Conservation (phyloP, 208 protist genomes). For the Trypanosoma mega region DNA sequence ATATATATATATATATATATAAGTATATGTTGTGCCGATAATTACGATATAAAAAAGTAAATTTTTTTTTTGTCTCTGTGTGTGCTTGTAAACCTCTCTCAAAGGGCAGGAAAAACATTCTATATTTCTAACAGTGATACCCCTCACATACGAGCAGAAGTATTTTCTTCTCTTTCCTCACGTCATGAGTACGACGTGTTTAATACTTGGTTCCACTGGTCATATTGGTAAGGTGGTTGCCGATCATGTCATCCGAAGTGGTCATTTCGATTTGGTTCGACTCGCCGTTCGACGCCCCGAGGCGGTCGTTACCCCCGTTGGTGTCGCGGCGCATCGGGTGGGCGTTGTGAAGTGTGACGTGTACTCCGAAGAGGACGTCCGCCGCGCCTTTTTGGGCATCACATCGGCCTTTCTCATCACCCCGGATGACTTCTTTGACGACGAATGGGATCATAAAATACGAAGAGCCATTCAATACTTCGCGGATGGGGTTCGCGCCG, state of each 20-base stretch:
- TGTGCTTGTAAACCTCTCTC: too few species aligned
- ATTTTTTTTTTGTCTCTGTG: too few species aligned
- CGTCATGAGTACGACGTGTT: not conserved
- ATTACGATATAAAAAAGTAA: too few species aligned
- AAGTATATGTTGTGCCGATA: too few species aligned
- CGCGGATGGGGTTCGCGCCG: not conserved
- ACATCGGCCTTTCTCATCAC: not conserved
- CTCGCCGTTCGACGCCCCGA: not conserved
- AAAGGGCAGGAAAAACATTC: too few species aligned
- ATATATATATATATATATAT: too few species aligned
- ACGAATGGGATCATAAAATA: slow-evolving; percentile 1
- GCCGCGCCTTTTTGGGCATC: not conserved
- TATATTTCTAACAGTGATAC: too few species aligned
- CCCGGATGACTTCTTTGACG: slow-evolving; percentile 2
- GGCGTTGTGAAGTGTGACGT: not conserved
- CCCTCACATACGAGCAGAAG: too few species aligned
- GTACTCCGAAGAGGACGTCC: not conserved
- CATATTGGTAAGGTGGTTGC: not conserved
- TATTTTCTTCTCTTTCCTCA: too few species aligned
- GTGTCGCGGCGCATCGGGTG: not conserved
- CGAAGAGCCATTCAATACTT: slow-evolving; percentile 1
- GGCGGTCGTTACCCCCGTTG: not conserved
- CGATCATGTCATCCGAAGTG: not conserved
- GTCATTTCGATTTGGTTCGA: not conserved
- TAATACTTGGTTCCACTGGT: not conserved